Evolutionary conservation across 202 grass and related monocot genomes (phyloP).

Genomic region (Bolboschoenoplectus hybrid): DNA sequence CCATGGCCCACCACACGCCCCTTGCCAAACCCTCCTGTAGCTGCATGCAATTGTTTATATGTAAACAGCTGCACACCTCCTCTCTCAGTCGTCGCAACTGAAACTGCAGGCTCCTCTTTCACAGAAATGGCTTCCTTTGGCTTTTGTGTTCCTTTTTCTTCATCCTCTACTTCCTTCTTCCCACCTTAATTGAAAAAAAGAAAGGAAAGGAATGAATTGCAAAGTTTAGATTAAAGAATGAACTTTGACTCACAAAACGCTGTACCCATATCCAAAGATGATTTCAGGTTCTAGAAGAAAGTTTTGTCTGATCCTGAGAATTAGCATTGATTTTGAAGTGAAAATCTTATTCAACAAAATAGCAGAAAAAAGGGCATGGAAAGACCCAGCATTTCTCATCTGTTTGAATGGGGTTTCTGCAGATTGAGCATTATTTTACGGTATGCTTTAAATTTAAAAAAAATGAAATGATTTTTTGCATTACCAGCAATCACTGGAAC

Average conservation of each 20-base stretch:
- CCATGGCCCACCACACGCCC: constrained; percentile 86
- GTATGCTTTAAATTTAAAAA: not conserved
- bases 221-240: not conserved
- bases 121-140: constrained; percentile 47
- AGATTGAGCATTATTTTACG: not conserved
- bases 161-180: constrained; percentile 30
- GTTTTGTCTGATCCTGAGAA: constrained; percentile 6
- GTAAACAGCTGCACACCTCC: constrained; percentile 72
- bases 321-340: not conserved
- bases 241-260: not conserved
- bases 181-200: constrained; percentile 11
- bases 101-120: constrained; percentile 33
- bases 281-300: not conserved
- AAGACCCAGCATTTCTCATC: not conserved
- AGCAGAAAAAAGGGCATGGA: not conserved
- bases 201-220: not conserved
- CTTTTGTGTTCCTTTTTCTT: constrained; percentile 47
- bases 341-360: constrained; percentile 1
- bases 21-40: constrained; percentile 72
- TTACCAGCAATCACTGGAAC: constrained; percentile 4
- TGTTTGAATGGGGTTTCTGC: not conserved
- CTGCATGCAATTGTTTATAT: constrained; percentile 77
- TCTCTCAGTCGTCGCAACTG: constrained; percentile 53
- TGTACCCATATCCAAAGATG: not conserved
- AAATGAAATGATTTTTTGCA: not conserved